Conservation (phyloP, 2,329 filamentous ascomycete genomes). For the Aspergillus fumigatus region DNA sequence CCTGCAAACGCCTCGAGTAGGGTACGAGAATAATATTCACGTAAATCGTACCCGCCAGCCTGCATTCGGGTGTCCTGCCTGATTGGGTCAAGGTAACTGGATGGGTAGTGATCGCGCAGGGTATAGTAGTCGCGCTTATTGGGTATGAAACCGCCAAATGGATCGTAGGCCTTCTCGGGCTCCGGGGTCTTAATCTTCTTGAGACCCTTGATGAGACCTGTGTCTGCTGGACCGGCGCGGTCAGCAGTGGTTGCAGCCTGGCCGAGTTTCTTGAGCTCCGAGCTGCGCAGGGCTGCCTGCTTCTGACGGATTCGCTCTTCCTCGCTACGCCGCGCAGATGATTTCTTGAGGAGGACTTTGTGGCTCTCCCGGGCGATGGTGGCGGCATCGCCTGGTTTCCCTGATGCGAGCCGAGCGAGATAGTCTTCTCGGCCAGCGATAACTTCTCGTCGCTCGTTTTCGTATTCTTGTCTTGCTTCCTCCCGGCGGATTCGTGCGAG, state of each 20-base stretch:
- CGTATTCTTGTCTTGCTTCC: conserved; percentile 62
- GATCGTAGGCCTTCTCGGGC: conserved; percentile 75
- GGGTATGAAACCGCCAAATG: conserved; percentile 67
- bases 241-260: conserved; percentile 16
- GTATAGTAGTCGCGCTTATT: conserved; percentile 66
- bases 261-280: conserved; percentile 27
- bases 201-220: conserved; percentile 69
- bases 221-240: conserved; percentile 20
- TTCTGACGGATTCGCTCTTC: conserved; percentile 46
- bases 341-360: conserved; percentile 67
- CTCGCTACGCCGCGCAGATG: conserved; percentile 56
- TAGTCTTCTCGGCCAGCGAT: conserved; percentile 63
- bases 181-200: conserved; percentile 59
- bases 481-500: conserved; percentile 59
- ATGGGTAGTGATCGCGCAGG: conserved; percentile 66
- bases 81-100: conserved; percentile 65
- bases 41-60: conserved; percentile 77
- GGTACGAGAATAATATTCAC: conserved; percentile 75
- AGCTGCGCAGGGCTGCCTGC: conserved; percentile 36
- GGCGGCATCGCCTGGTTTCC: conserved; percentile 57
- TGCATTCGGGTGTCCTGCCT: conserved; percentile 62
- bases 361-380: conserved; percentile 49
- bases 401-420: conserved; percentile 63
- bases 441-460: conserved; percentile 62
- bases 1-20: conserved; percentile 89